phyloP scores from a whole-genome alignment of 140 eudicot genomes.

The Oenanthe javanica region DNA sequence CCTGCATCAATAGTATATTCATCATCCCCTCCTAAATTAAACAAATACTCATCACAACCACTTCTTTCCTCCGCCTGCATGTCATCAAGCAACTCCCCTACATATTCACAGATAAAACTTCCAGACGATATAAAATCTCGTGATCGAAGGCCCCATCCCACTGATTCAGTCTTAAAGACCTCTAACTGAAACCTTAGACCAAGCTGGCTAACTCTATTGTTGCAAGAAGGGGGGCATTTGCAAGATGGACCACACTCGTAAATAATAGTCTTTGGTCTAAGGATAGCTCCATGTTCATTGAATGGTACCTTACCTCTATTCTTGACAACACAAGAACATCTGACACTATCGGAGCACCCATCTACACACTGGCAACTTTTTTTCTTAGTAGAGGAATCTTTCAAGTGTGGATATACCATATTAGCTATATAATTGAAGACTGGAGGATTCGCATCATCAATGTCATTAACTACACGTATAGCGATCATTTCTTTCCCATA shows the following conservation, averaged over 20 bases:
- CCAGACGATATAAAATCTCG: constrained; percentile 17
- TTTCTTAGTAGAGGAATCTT: constrained; percentile 1
- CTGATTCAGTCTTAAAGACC: constrained; percentile 26
- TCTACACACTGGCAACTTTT: constrained; percentile 22
- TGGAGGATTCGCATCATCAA: constrained; percentile 25
- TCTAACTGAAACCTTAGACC: constrained; percentile 23
- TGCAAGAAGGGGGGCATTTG: constrained; percentile 32
- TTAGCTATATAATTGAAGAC: constrained; percentile 18
- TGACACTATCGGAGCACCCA: constrained; percentile 23
- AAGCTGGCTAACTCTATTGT: constrained; percentile 31
- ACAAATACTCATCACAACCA: constrained; percentile 32
- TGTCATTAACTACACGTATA: constrained; percentile 16
- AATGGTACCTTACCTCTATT: constrained; percentile 27
- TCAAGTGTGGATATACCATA: constrained; percentile 5
- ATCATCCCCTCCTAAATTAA: constrained; percentile 23
- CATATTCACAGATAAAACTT: constrained; percentile 33
- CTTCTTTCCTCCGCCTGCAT: constrained; percentile 22
- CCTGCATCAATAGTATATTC: constrained; percentile 28
- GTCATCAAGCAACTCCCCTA: constrained; percentile 27
- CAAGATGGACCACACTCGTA: constrained; percentile 31
- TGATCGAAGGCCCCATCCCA: constrained; percentile 36
- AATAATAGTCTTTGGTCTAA: constrained; percentile 17
- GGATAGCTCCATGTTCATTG: constrained; percentile 20
- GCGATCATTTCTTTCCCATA: constrained; percentile 24
- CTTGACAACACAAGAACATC: constrained; percentile 28